Evolutionary conservation across 352 stramenopile genomes (phyloP).

Genomic region (Poterioochromonas sp.): DNA sequence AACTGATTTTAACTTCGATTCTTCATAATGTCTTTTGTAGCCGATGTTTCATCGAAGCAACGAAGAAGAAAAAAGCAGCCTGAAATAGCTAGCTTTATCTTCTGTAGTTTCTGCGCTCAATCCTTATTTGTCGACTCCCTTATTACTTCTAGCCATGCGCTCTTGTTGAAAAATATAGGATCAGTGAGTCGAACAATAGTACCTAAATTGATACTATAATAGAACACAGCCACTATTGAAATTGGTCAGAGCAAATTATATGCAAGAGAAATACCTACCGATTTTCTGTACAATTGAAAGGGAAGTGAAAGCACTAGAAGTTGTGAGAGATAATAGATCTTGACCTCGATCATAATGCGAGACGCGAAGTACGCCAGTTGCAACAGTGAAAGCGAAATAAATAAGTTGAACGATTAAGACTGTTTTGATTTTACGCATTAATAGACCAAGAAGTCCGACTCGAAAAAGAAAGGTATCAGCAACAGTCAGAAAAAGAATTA

Average conservation of each 20-base stretch:
- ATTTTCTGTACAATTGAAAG: neutral
- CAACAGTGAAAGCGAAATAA: slow-evolving; percentile 15
- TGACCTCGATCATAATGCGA: neutral
- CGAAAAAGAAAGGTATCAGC: slow-evolving; percentile 22
- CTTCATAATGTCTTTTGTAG: too few relatives aligned
- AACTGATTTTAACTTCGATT: too few relatives aligned
- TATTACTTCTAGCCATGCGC: neutral
- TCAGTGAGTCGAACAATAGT: neutral
- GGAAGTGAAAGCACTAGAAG: neutral
- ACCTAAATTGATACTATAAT: slow-evolving; percentile 10
- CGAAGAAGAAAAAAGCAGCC: too few relatives aligned
- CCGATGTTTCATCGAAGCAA: too few relatives aligned
- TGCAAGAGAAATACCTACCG: neutral
- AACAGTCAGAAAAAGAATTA: slow-evolving; percentile 24
- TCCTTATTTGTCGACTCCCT: slow-evolving; percentile 24
- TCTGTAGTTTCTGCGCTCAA: too few relatives aligned
- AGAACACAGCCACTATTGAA: neutral
- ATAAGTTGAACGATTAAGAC: slow-evolving; percentile 1
- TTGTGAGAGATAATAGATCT: neutral
- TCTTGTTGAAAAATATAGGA: slow-evolving; percentile 6
- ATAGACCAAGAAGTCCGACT: slow-evolving; percentile 3
- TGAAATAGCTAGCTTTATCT: too few relatives aligned
- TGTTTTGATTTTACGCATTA: neutral
- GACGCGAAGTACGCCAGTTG: neutral
- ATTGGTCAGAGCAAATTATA: too few relatives aligned